Conservation (phyloP, 768 basidiomycete species). For the Suillus fuscotomentosus region DNA sequence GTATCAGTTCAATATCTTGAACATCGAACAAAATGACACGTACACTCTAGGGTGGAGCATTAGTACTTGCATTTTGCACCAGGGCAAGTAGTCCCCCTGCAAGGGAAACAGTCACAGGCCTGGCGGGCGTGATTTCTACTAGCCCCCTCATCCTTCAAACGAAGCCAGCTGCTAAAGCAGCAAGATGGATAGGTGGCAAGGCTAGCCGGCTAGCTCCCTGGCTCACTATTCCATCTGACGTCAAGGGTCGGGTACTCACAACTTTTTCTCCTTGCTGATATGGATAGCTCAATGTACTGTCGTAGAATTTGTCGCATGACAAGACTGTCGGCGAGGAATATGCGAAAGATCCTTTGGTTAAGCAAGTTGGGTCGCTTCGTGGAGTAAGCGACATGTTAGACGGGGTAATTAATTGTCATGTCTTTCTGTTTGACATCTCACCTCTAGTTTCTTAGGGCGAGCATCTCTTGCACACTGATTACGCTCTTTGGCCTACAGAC, state of each 20-base stretch:
- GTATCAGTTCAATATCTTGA: slow-evolving; percentile 32
- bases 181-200: slow-evolving; percentile 53
- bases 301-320: slow-evolving; percentile 62
- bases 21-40: slow-evolving; percentile 1
- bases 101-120: slow-evolving; percentile 33
- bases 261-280: not conserved
- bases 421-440: not conserved
- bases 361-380: slow-evolving; percentile 52
- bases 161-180: slow-evolving; percentile 50
- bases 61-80: slow-evolving; percentile 58
- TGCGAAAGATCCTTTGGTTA: slow-evolving; percentile 58
- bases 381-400: slow-evolving; percentile 63
- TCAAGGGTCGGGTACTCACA: slow-evolving; percentile 44
- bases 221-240: slow-evolving; percentile 49
- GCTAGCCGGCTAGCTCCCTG: slow-evolving; percentile 49
- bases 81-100: slow-evolving; percentile 36
- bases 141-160: slow-evolving; percentile 69
- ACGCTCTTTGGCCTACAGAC: slow-evolving; percentile 59
- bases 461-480: slow-evolving; percentile 41
- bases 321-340: slow-evolving; percentile 48
- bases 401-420: slow-evolving; percentile 37
- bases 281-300: not conserved
- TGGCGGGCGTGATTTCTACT: slow-evolving; percentile 66
- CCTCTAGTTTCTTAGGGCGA: slow-evolving; percentile 51
- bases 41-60: slow-evolving; percentile 60